These are phyloP conservation scores for Sugiyamaella castrensis DNA, from an alignment of 1,139 yeast species.

Conservation along the genomic window DNA sequence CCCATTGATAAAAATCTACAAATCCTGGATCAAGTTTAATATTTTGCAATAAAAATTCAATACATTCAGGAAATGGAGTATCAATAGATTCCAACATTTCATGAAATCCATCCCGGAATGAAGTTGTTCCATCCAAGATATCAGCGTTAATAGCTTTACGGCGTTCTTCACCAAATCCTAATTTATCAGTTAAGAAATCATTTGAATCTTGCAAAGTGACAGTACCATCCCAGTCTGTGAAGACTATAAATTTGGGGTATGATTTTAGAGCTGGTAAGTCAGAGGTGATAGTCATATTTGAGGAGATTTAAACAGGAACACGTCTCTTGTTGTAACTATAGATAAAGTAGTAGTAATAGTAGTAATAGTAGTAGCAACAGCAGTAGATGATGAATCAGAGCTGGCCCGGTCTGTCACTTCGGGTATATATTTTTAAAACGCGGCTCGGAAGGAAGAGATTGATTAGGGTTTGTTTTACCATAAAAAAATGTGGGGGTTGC, in stretches of 20 bases:
- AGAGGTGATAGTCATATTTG: constrained; percentile 11
- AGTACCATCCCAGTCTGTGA: constrained; percentile 98
- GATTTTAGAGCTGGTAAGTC: constrained; percentile 34
- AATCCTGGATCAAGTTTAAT: constrained; percentile 89
- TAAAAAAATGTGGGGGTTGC: not conserved
- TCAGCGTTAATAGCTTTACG: constrained; percentile 68
- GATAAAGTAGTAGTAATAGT: too few relatives aligned
- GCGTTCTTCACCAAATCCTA: constrained; percentile 76
- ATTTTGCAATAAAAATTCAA: constrained; percentile 50
- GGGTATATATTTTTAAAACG: too few relatives aligned
- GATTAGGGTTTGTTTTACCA: not conserved
- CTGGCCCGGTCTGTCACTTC: too few relatives aligned
- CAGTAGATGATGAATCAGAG: too few relatives aligned
- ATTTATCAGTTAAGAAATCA: constrained; percentile 80
- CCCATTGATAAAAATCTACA: constrained; percentile 76
- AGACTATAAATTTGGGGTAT: constrained; percentile 66
- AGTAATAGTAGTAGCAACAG: too few relatives aligned
- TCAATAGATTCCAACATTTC: constrained; percentile 78
- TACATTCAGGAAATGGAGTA: constrained; percentile 78
- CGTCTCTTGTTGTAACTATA: too few relatives aligned
- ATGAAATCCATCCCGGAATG: constrained; percentile 76
- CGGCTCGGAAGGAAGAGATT: not conserved
- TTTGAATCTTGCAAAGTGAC: constrained; percentile 91
- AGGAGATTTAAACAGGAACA: too few relatives aligned
- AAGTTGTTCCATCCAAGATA: constrained; percentile 62